phyloP scores from a whole-genome alignment of 148 eudicot genomes.

The Fagopyrum esculentum region DNA sequence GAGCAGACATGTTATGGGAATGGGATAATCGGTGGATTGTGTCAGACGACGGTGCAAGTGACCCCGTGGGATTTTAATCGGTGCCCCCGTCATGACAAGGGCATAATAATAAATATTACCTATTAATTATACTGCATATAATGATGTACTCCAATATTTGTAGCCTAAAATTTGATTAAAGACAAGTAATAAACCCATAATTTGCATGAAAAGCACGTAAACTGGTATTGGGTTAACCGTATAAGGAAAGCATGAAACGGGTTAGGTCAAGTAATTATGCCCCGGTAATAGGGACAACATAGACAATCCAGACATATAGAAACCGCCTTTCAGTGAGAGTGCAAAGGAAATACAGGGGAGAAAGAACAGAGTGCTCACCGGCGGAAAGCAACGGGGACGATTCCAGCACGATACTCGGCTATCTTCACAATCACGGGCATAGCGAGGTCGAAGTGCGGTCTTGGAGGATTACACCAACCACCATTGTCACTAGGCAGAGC shows the following conservation, averaged over 20 bases:
- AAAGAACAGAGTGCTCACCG: slow-evolving; percentile 1
- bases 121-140: background rate
- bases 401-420: too few species aligned
- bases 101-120: background rate
- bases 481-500: too few species aligned
- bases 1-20: too few species aligned
- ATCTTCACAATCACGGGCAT: too few species aligned
- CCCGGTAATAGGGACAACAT: background rate
- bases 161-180: background rate
- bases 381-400: too few species aligned
- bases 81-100: background rate
- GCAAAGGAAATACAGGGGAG: background rate
- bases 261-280: background rate
- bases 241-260: background rate
- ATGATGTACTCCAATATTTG: too few species aligned
- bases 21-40: too few species aligned
- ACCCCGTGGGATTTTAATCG: background rate
- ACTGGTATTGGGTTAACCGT: background rate
- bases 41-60: too few species aligned
- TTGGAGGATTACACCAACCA: too few species aligned
- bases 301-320: background rate
- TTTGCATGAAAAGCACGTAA: background rate
- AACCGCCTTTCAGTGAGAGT: background rate
- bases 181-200: background rate
- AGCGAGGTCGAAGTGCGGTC: too few species aligned